Conservation (phyloP, 192 early-diverging fungal genomes). For the Geosiphon pyriformis region DNA sequence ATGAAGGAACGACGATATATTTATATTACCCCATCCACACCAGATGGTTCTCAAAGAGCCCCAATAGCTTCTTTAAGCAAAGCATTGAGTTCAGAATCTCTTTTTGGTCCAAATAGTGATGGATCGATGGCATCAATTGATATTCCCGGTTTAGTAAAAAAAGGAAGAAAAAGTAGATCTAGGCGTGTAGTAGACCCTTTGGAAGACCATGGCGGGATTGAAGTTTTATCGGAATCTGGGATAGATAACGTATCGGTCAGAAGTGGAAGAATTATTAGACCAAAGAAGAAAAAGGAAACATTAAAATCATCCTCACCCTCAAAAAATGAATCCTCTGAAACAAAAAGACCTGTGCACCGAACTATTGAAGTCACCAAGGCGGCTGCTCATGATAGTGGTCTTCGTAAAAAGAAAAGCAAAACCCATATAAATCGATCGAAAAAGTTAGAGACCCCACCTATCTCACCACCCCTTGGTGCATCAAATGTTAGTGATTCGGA, state of each 20-base stretch:
- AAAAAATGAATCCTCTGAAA: constrained; percentile 14
- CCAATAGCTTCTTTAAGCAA: constrained; percentile 31
- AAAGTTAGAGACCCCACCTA: constrained; percentile 3
- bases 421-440: not conserved
- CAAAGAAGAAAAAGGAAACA: constrained; percentile 9
- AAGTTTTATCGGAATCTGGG: constrained; percentile 9
- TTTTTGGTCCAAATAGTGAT: constrained; percentile 18
- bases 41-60: constrained; percentile 22
- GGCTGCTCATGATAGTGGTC: constrained; percentile 19
- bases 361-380: constrained; percentile 11
- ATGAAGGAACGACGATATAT: constrained; percentile 39
- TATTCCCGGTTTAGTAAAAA: not conserved
- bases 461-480: constrained; percentile 13
- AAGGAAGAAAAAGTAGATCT: constrained; percentile 24
- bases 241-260: constrained; percentile 20
- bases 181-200: constrained; percentile 32
- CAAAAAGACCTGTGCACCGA: constrained; percentile 6
- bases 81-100: constrained; percentile 15
- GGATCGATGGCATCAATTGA: not conserved
- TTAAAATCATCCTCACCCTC: constrained; percentile 11
- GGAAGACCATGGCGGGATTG: not conserved
- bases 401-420: constrained; percentile 13
- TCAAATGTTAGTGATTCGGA: constrained; percentile 12
- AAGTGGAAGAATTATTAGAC: not conserved
- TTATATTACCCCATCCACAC: constrained; percentile 20